Conservation (phyloP, 139 green algal species). For the Volvox africanus region DNA sequence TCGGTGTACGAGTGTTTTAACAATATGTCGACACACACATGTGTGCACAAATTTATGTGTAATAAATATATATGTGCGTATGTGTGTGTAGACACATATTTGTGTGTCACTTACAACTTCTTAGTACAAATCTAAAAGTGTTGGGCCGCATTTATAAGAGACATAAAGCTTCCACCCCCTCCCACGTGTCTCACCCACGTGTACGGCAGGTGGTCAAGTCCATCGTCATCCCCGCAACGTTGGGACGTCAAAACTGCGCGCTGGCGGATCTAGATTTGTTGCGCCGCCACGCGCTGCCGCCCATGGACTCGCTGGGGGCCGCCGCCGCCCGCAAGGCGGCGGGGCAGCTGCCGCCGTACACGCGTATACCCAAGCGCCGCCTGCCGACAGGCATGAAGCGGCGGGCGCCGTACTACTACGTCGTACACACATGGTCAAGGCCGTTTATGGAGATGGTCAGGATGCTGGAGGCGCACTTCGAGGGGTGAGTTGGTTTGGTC, state of each 20-base stretch:
- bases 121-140: no score
- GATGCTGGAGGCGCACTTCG: constrained; percentile 28
- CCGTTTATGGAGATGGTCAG: constrained; percentile 30
- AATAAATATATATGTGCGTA: no score
- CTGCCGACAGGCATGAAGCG: not conserved
- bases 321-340: constrained; percentile 29
- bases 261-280: not conserved
- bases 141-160: no score
- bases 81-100: no score
- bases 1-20: no score
- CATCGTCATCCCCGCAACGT: constrained; percentile 29
- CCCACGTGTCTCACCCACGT: no score
- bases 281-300: not conserved
- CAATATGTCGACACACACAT: no score
- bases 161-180: no score
- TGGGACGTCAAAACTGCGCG: not conserved
- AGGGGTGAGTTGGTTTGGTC: constrained; percentile 9
- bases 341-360: constrained; percentile 29
- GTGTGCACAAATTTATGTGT: no score
- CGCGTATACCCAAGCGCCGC: constrained; percentile 12
- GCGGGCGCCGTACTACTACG: constrained; percentile 41
- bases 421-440: constrained; percentile 35
- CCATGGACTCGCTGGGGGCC: constrained; percentile 15
- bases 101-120: no score
- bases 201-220: constrained; percentile 15